Evolutionary conservation across 768 basidiomycete species (phyloP).

Genomic region (Tricholoma sp.): DNA sequence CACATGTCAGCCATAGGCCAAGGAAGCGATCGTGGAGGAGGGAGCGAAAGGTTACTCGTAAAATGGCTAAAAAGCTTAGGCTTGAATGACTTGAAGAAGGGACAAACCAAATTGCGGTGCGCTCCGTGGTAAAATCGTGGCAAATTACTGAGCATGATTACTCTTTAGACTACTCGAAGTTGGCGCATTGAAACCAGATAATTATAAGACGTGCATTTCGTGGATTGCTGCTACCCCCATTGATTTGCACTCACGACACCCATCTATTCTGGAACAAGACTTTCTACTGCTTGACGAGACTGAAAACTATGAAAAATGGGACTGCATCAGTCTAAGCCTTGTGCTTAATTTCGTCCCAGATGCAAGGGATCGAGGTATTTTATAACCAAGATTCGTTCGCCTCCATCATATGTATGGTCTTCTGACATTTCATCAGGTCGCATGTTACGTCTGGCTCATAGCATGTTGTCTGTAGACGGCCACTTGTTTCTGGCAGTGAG

Average conservation of each 20-base stretch:
- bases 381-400: background rate
- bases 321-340: constrained; percentile 78
- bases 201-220: constrained; percentile 56
- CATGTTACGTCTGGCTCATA: constrained; percentile 63
- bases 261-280: constrained; percentile 79
- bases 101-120: constrained; percentile 28
- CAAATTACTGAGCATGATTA: background rate
- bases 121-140: background rate
- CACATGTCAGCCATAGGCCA: constrained; percentile 81
- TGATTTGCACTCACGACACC: constrained; percentile 81
- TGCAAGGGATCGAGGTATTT: constrained; percentile 66
- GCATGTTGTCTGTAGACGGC: constrained; percentile 49
- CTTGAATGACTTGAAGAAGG: constrained; percentile 17
- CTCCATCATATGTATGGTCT: background rate
- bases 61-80: constrained; percentile 64
- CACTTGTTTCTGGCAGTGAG: constrained; percentile 69
- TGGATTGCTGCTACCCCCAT: constrained; percentile 79
- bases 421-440: constrained; percentile 39
- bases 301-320: constrained; percentile 58
- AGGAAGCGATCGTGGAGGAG: constrained; percentile 76
- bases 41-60: constrained; percentile 78
- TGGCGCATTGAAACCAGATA: constrained; percentile 82
- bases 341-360: constrained; percentile 88
- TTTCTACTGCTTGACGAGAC: constrained; percentile 60
- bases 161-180: constrained; percentile 76